Evolutionary conservation across 2,329 filamentous ascomycete species (phyloP).

Genomic region (Aspergillus pseudonomiae): DNA sequence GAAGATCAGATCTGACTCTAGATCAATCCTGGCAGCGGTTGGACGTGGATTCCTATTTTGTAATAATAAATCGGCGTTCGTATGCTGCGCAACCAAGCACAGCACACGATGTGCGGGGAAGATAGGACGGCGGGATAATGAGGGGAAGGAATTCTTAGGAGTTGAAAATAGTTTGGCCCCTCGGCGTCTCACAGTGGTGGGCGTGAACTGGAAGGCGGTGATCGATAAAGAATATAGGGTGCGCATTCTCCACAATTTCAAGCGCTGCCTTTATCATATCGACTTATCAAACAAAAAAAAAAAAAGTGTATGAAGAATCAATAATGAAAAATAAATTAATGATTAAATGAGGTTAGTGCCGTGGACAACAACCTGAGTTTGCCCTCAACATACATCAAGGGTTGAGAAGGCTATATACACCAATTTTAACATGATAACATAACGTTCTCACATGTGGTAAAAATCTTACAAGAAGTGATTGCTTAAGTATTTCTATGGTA

Average conservation of each 20-base stretch:
- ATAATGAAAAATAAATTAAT: background rate
- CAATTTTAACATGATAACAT: background rate
- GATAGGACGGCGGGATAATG: conserved; percentile 13
- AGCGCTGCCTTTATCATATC: background rate
- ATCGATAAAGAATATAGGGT: conserved; percentile 8
- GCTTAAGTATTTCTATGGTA: background rate
- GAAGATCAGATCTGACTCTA: background rate
- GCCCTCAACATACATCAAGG: background rate
- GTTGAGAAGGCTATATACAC: background rate
- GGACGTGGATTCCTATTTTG: background rate
- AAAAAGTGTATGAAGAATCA: background rate
- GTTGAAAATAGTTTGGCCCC: conserved; percentile 11
- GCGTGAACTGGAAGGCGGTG: conserved; percentile 25
- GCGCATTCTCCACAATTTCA: background rate
- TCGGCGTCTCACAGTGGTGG: conserved; percentile 10
- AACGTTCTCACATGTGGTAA: background rate
- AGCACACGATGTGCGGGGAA: conserved; percentile 27
- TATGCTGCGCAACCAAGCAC: conserved; percentile 31
- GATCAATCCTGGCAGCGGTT: background rate
- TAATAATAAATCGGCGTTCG: background rate
- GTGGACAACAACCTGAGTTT: background rate
- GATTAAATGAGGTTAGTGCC: background rate
- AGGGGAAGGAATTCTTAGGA: conserved; percentile 8
- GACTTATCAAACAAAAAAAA: background rate
- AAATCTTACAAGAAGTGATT: background rate